A percentile compares a stretch with the other conserved stretches of the same genome.
Conservation (phyloP, 2,329 filamentous ascomycete genomes). For the Emydomyces testavorans region DNA sequence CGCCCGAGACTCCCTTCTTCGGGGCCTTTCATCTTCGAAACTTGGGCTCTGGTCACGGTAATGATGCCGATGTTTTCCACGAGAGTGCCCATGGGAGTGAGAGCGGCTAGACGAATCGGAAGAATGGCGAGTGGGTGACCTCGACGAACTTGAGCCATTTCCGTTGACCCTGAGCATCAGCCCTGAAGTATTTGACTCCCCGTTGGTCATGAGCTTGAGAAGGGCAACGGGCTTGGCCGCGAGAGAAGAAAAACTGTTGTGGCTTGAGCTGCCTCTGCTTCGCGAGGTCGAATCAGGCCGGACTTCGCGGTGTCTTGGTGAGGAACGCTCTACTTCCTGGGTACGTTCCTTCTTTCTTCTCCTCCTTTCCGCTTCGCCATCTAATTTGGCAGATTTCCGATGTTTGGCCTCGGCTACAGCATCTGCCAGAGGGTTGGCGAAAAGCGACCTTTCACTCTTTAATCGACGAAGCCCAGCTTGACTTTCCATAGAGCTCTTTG, state of each 20-base stretch:
- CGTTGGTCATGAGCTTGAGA: constrained; percentile 27
- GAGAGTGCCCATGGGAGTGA: constrained; percentile 20
- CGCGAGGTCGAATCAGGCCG: constrained; percentile 20
- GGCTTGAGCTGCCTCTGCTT: constrained; percentile 21
- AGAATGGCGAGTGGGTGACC: constrained; percentile 22
- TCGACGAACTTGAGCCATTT: constrained; percentile 17
- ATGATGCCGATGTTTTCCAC: constrained; percentile 15
- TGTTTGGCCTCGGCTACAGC: neutral
- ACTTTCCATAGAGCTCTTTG: constrained; percentile 30
- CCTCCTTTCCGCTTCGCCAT: constrained; percentile 18
- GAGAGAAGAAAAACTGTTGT: constrained; percentile 17
- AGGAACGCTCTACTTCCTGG: constrained; percentile 18
- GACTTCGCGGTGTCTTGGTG: constrained; percentile 12
- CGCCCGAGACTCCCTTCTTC: constrained; percentile 2
- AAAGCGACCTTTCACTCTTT: constrained; percentile 28
- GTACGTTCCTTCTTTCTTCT: constrained; percentile 19
- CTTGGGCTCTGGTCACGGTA: neutral
- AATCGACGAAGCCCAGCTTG: constrained; percentile 24
- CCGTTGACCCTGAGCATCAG: constrained; percentile 32
- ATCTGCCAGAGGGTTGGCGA: constrained; percentile 23
- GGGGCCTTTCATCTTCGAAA: constrained; percentile 5
- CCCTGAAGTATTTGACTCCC: constrained; percentile 31
- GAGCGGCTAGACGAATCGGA: constrained; percentile 24
- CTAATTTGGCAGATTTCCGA: neutral
- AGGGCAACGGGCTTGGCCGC: constrained; percentile 19